phyloP scores from a whole-genome alignment of 2,329 filamentous ascomycete genomes.

The Fusarium lateritium region DNA sequence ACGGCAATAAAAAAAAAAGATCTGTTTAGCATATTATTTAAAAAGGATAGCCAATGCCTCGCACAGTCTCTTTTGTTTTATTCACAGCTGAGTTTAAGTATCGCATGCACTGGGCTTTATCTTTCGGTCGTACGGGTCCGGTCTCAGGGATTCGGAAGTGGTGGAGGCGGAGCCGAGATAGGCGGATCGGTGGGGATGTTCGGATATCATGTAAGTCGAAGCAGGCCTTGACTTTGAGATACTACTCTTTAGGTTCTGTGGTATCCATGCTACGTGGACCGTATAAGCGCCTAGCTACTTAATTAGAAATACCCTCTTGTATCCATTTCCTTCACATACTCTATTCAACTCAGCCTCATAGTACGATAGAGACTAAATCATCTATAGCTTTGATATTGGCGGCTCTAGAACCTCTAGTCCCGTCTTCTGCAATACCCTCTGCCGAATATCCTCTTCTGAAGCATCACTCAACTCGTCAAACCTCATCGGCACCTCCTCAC shows the following conservation, averaged over 20 bases:
- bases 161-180: conserved; percentile 41
- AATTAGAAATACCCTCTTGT: background rate
- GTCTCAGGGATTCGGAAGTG: conserved; percentile 31
- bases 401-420: conserved; percentile 29
- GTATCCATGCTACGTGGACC: background rate
- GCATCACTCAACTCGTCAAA: conserved; percentile 61
- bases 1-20: too few relatives aligned
- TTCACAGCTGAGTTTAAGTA: too few relatives aligned
- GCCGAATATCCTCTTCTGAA: conserved; percentile 60
- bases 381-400: conserved; percentile 51
- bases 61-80: too few relatives aligned
- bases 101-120: too few relatives aligned
- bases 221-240: too few relatives aligned
- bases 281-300: background rate
- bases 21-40: too few relatives aligned
- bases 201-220: background rate
- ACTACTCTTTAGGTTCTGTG: background rate
- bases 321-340: background rate
- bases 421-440: conserved; percentile 54
- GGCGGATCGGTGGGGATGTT: background rate
- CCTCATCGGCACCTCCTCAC: conserved; percentile 64
- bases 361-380: conserved; percentile 35
- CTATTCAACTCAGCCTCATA: background rate
- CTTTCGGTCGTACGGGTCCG: conserved; percentile 24
- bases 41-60: too few relatives aligned